Base-by-base conservation (phyloP, 2,329 filamentous ascomycete species). In the Fusarium concolor region DNA sequence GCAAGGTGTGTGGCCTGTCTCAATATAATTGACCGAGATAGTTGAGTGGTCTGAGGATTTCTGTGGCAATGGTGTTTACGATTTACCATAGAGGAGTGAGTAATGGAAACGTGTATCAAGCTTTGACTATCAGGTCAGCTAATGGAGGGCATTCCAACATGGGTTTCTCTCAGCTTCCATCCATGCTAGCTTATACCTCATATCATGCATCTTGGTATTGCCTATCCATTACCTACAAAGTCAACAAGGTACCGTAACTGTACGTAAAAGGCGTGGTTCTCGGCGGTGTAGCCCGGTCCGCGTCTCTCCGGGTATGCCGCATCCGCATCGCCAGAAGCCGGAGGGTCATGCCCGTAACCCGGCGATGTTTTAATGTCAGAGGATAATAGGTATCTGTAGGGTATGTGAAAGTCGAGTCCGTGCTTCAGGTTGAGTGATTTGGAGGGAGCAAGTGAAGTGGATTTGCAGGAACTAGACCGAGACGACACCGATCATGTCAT, bases 281-380 rank as follows among this genome's bases (percentile, higher is more conserved):
- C 65, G 45, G 31, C 44, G 47, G 39, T 57, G 43, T 47, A 38
- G 42, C 35, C 52, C 39, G 49, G 56, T 38, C 67, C 67, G 67
- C 29, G 44, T 70, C 67, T 70, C 26, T 61, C 67, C 67, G 67
- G 50, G 14, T 28, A 49, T 42, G 26, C 20, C 49, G 22, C 67
- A 61, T 56, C 58, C 62, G 62, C 47, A 65, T 70, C 63, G 67
- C 67, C 67, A 68, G 62, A 70, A 68, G 54, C 39, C 67, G 67
- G 63, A 58, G 65, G 60, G 14, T 11, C 3, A 53, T 52, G 35
- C 29, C 66, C 56, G 61, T 58, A 51, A 45, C 44, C 47, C 52
- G 62, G 66, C 61, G 57, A 68, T 24, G 39, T 42, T 29, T 7
- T 35, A 10, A 47, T 29, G 64, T 37, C 3, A 50, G 37, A 46